phyloP scores from a whole-genome alignment of 768 basidiomycete species.

The Clitopilus hobsonii region DNA sequence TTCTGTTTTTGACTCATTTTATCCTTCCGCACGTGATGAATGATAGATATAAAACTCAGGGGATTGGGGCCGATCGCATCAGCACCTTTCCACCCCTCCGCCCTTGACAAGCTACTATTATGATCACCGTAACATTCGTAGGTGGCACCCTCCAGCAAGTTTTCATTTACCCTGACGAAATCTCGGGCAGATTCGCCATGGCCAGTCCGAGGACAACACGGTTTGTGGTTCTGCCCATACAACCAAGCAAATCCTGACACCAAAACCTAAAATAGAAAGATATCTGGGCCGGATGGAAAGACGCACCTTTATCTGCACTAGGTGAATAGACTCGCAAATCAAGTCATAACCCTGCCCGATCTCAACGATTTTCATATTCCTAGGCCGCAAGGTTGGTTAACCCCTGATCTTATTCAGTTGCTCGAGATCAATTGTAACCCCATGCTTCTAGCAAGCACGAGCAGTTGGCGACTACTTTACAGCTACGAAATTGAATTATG shows the following conservation, averaged over 20 bases:
- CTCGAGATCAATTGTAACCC: neutral
- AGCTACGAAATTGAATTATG: slow-evolving; percentile 40
- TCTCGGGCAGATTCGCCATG: slow-evolving; percentile 64
- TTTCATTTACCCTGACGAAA: neutral
- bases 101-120: slow-evolving; percentile 5
- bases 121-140: slow-evolving; percentile 22
- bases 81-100: neutral
- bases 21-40: neutral
- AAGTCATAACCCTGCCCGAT: neutral
- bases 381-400: neutral
- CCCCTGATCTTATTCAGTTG: neutral
- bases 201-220: slow-evolving; percentile 67
- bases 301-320: slow-evolving; percentile 67
- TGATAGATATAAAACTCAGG: neutral
- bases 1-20: neutral
- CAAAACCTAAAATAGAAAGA: slow-evolving; percentile 19
- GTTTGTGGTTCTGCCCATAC: slow-evolving; percentile 22
- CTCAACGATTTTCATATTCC: neutral
- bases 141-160: no score
- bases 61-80: neutral
- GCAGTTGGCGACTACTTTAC: slow-evolving; percentile 57
- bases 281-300: slow-evolving; percentile 76
- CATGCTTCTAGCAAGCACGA: slow-evolving; percentile 44
- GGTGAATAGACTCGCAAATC: slow-evolving; percentile 33
- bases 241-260: neutral